Evolutionary conservation across 805 yeast species (phyloP).

Genomic region (Sugiyamaella lignohabitans): DNA sequence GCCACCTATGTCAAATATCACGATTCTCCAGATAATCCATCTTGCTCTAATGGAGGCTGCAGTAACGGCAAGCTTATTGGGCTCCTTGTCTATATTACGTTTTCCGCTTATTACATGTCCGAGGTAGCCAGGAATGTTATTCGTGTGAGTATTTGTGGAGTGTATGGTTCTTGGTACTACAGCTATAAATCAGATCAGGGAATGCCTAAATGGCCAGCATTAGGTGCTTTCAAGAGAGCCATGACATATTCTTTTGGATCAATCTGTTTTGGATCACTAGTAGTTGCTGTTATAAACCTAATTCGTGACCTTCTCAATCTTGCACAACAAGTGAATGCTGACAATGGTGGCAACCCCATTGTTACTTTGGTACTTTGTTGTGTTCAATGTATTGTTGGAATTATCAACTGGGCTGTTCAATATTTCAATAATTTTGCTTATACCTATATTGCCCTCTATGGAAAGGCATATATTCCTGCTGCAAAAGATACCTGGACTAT

Average conservation of each 20-base stretch:
- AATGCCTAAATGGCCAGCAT: constrained; percentile 71
- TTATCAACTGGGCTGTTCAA: constrained; percentile 71
- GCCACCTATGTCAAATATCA: constrained; percentile 75
- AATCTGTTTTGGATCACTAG: constrained; percentile 75
- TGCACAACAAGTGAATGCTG: constrained; percentile 46
- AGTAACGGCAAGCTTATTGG: constrained; percentile 60
- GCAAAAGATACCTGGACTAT: constrained; percentile 80
- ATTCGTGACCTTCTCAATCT: constrained; percentile 49
- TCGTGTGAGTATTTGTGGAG: constrained; percentile 75
- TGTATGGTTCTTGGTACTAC: constrained; percentile 90
- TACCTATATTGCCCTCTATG: constrained; percentile 81
- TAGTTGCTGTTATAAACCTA: constrained; percentile 66
- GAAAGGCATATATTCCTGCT: constrained; percentile 64
- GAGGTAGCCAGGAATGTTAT: constrained; percentile 77
- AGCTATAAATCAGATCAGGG: constrained; percentile 68
- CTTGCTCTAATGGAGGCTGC: constrained; percentile 55
- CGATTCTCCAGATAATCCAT: constrained; percentile 34
- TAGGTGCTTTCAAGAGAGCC: constrained; percentile 74
- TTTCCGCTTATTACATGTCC: constrained; percentile 76
- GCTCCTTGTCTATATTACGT: constrained; percentile 61
- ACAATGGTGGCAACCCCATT: constrained; percentile 46
- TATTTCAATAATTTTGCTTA: constrained; percentile 90
- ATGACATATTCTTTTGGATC: constrained; percentile 85
- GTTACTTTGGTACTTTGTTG: constrained; percentile 48
- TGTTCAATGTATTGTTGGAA: constrained; percentile 46